A percentile compares a stretch with the other conserved stretches of the same genome.
phyloP scores from a whole-genome alignment of 352 stramenopile species.

The Globisporangium paroecandrum region DNA sequence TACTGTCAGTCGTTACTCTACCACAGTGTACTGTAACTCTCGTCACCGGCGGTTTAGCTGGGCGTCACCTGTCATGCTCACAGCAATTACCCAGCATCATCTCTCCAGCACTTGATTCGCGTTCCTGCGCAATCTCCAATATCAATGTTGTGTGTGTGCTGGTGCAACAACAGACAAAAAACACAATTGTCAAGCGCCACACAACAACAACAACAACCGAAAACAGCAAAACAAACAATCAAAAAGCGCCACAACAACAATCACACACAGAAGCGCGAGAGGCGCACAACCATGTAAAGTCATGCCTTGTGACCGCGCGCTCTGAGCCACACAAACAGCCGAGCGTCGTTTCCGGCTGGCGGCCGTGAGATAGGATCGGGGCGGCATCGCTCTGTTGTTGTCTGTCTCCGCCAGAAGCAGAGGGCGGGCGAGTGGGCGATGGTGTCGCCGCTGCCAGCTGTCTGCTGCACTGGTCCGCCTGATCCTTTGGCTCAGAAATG shows the following conservation, averaged over 20 bases:
- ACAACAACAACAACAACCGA: not conserved
- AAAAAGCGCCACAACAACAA: not conserved
- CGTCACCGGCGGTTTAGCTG: not conserved
- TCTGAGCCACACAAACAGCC: not conserved
- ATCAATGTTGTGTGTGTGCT: not conserved
- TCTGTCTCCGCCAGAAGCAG: not conserved
- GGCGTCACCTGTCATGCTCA: not conserved
- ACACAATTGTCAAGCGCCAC: not conserved
- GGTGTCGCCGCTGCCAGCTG: not conserved
- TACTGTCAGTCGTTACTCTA: not conserved
- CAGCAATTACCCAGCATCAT: not conserved
- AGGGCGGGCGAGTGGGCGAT: not conserved
- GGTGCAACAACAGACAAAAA: not conserved
- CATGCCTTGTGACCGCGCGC: not conserved
- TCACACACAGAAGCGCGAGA: not conserved
- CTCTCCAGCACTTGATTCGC: not conserved
- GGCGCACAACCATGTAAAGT: slow-evolving; percentile 1
- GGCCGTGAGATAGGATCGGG: slow-evolving; percentile 4
- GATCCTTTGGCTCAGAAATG: not conserved
- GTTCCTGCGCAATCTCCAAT: too few relatives aligned
- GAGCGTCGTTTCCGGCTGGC: slow-evolving; percentile 4
- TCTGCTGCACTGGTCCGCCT: not conserved
- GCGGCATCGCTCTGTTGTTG: not conserved
- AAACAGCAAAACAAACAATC: not conserved
- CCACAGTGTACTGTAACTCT: not conserved